Conservation (phyloP, 768 basidiomycete species). For the Rhodotorula babjevae region DNA sequence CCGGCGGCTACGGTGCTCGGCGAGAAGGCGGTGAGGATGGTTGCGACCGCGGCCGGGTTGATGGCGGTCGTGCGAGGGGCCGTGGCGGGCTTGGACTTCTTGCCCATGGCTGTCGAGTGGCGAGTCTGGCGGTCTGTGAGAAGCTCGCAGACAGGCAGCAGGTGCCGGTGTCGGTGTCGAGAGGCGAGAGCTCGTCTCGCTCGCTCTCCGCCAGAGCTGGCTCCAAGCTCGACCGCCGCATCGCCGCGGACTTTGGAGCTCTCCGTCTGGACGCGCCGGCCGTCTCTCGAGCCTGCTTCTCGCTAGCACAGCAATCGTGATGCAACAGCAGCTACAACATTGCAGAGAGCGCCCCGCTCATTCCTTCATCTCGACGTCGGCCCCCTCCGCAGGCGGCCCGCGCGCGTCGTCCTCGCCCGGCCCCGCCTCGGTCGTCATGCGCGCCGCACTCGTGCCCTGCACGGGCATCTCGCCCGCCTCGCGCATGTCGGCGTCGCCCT, state of each 20-base stretch:
- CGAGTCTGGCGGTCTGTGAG: not conserved
- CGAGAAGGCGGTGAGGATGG: constrained; percentile 26
- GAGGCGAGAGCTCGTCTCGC: not conserved
- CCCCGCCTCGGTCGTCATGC: constrained; percentile 31
- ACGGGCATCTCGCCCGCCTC: constrained; percentile 22
- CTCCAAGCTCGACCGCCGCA: not conserved
- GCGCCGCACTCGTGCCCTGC: constrained; percentile 35
- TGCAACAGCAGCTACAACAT: not conserved
- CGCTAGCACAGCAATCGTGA: too few relatives aligned
- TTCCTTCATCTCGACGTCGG: constrained; percentile 19
- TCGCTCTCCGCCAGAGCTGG: not conserved
- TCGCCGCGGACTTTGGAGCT: not conserved
- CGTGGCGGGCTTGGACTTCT: constrained; percentile 19
- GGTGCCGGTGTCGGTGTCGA: not conserved
- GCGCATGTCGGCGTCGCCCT: not conserved
- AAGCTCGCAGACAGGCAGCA: not conserved
- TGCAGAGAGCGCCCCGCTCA: not conserved
- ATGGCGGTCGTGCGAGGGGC: constrained; percentile 32
- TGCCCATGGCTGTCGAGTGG: constrained; percentile 22
- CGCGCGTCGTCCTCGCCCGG: constrained; percentile 19
- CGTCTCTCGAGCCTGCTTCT: too few relatives aligned
- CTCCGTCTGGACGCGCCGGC: too few relatives aligned
- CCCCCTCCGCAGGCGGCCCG: not conserved
- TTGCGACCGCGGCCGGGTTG: constrained; percentile 26
- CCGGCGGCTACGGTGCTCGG: not conserved